Conservation (phyloP, 352 stramenopile genomes). For the Pythium chondricola region DNA sequence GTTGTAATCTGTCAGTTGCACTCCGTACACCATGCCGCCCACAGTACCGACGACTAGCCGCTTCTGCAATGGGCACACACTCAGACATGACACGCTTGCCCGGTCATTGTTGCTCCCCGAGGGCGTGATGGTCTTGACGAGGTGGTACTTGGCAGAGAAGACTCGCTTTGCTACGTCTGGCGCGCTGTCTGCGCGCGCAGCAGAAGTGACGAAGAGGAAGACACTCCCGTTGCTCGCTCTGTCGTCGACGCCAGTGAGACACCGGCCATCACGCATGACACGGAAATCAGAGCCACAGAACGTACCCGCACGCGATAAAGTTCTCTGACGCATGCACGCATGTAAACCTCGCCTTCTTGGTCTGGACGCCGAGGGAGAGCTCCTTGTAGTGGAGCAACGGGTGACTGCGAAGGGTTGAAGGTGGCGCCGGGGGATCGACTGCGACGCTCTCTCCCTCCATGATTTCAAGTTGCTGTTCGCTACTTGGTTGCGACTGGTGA, state of each 20-base stretch:
- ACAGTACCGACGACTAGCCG: constrained; percentile 75
- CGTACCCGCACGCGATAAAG: constrained; percentile 79
- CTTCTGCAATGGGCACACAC: constrained; percentile 76
- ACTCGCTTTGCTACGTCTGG: constrained; percentile 23
- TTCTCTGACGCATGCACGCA: constrained; percentile 83
- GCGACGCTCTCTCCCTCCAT: constrained; percentile 18
- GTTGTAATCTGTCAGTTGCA: constrained; percentile 80
- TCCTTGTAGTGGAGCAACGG: constrained; percentile 75
- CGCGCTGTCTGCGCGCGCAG: constrained; percentile 16
- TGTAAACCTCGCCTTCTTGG: constrained; percentile 55
- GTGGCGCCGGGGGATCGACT: constrained; percentile 1
- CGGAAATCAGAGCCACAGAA: no score
- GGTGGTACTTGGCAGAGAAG: constrained; percentile 58
- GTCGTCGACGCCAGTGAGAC: neutral
- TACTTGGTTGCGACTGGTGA: no score
- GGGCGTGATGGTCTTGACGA: constrained; percentile 85
- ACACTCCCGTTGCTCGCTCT: constrained; percentile 79
- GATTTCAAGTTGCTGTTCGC: no score
- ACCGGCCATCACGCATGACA: neutral
- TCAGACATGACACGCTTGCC: constrained; percentile 65
- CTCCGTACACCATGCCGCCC: constrained; percentile 70
- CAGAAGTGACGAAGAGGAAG: constrained; percentile 74
- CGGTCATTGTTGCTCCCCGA: constrained; percentile 56
- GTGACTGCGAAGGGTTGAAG: constrained; percentile 24
- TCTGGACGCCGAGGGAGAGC: constrained; percentile 46